Percentiles rank a stretch among this genome's conserved stretches.
phyloP scores from a whole-genome alignment of 1,284 basidiomycete species.

The Cutaneotrichosporon daszewskae region DNA sequence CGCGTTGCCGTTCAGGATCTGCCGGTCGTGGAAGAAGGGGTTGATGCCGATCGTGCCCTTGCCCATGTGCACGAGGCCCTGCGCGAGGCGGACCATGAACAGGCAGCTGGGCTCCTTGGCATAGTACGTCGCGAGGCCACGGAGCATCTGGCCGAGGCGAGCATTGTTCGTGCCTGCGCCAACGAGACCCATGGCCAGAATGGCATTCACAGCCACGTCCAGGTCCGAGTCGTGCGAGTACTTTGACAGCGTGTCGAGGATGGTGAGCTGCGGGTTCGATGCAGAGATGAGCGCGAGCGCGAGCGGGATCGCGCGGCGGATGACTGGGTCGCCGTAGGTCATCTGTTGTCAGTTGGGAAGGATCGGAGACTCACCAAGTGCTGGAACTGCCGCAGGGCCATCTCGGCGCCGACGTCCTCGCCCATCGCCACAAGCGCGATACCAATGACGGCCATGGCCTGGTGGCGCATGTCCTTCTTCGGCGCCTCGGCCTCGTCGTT shows the following conservation, averaged over 20 bases:
- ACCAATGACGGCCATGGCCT: constrained; percentile 89
- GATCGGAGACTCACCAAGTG: no score
- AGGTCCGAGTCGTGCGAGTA: constrained; percentile 99
- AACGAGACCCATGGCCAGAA: constrained; percentile 97
- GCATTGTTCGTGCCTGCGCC: constrained; percentile 99
- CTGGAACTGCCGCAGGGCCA: constrained; percentile 90
- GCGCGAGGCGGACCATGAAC: constrained; percentile 93
- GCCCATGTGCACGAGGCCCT: constrained; percentile 97
- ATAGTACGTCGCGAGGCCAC: constrained; percentile 94
- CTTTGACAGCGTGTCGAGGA: constrained; percentile 97
- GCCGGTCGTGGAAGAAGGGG: constrained; percentile 92
- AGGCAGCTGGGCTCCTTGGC: constrained; percentile 95
- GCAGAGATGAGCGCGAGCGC: constrained; percentile 90
- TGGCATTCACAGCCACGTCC: constrained; percentile 90
- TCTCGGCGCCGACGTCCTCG: constrained; percentile 95
- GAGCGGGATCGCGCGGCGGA: constrained; percentile 90
- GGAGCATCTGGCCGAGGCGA: constrained; percentile 91
- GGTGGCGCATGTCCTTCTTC: constrained; percentile 73
- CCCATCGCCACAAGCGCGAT: constrained; percentile 97
- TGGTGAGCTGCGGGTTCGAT: constrained; percentile 91
- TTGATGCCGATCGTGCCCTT: constrained; percentile 98
- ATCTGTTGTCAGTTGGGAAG: no score
- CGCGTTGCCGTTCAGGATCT: constrained; percentile 81
- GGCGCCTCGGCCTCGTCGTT: constrained; percentile 33
- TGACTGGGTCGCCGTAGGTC: constrained; percentile 94